These are phyloP conservation scores for Ambrosiella beaveri DNA, from an alignment of 2,329 filamentous ascomycete genomes.

Conservation along the genomic window DNA sequence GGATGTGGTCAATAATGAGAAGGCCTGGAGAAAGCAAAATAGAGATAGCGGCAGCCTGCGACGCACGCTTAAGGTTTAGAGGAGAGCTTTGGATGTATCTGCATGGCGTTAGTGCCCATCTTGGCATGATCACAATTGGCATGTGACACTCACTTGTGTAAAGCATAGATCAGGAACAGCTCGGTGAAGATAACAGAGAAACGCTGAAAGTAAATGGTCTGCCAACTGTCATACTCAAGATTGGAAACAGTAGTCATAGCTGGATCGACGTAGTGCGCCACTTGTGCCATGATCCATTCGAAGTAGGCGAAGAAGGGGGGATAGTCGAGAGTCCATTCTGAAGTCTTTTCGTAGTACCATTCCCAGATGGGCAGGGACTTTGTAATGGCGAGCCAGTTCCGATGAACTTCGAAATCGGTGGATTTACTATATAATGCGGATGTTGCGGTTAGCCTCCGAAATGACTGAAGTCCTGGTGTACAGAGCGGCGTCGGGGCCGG, in stretches of 20 bases:
- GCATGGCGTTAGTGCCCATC: background rate
- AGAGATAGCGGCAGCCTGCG: slow-evolving; percentile 75
- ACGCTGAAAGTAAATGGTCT: slow-evolving; percentile 86
- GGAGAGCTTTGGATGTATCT: slow-evolving; percentile 63
- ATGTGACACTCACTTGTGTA: slow-evolving; percentile 42
- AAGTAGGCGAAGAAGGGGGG: slow-evolving; percentile 96
- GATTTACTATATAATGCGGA: slow-evolving; percentile 53
- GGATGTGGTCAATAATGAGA: slow-evolving; percentile 93
- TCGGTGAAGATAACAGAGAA: slow-evolving; percentile 76
- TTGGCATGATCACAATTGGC: background rate
- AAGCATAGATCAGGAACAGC: slow-evolving; percentile 63
- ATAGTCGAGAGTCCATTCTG: slow-evolving; percentile 98
- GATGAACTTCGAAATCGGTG: slow-evolving; percentile 96
- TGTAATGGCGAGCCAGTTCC: slow-evolving; percentile 96
- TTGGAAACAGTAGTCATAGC: slow-evolving; percentile 69
- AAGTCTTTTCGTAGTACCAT: slow-evolving; percentile 96
- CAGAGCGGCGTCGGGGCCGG: background rate
- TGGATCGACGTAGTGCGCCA: slow-evolving; percentile 59
- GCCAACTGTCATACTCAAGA: slow-evolving; percentile 76
- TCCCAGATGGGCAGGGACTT: slow-evolving; percentile 69
- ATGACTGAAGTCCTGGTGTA: background rate
- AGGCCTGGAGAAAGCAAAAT: slow-evolving; percentile 83
- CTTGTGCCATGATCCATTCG: slow-evolving; percentile 78
- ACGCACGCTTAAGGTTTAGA: slow-evolving; percentile 47
- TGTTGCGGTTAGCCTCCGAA: background rate